Percentiles rank a stretch among this genome's conserved stretches.
phyloP scores from a whole-genome alignment of 2,329 filamentous ascomycete species.

The Aureobasidium subglaciale region DNA sequence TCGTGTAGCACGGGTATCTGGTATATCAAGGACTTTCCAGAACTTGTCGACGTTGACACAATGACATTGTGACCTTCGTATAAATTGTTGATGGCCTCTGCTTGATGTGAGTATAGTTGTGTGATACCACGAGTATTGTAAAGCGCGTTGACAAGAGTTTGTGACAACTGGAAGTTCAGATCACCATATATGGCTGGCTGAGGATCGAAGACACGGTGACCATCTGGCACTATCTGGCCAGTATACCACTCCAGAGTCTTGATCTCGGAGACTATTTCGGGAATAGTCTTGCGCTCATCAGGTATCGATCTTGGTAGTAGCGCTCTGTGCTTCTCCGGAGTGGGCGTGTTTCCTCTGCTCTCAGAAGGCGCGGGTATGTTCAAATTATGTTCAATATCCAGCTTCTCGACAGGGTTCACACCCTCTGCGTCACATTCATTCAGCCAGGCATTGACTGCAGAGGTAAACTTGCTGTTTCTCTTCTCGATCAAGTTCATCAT shows the following conservation, averaged over 20 bases:
- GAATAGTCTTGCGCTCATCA: slow-evolving; percentile 67
- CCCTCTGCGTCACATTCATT: slow-evolving; percentile 60
- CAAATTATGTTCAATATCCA: slow-evolving; percentile 53
- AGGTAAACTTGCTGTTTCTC: slow-evolving; percentile 74
- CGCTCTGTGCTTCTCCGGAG: slow-evolving; percentile 29
- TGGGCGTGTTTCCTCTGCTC: slow-evolving; percentile 36
- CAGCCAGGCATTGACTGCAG: slow-evolving; percentile 69
- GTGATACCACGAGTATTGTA: slow-evolving; percentile 88
- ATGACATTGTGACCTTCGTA: slow-evolving; percentile 80
- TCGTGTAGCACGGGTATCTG: slow-evolving; percentile 87
- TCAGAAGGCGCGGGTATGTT: slow-evolving; percentile 57
- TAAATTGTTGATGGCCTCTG: slow-evolving; percentile 85
- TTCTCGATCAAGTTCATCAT: slow-evolving; percentile 86
- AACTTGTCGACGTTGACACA: slow-evolving; percentile 89
- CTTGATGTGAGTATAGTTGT: slow-evolving; percentile 82
- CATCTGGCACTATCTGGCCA: slow-evolving; percentile 86
- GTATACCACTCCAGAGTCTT: slow-evolving; percentile 81
- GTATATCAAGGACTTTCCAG: slow-evolving; percentile 96
- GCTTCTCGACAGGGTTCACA: slow-evolving; percentile 58
- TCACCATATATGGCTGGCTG: slow-evolving; percentile 77
- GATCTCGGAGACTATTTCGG: slow-evolving; percentile 79
- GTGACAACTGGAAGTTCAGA: slow-evolving; percentile 77
- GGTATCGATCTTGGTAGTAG: slow-evolving; percentile 67
- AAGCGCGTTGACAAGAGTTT: slow-evolving; percentile 87
- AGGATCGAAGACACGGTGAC: slow-evolving; percentile 82